phyloP scores from a whole-genome alignment of 2,329 filamentous ascomycete genomes.

The Chaetothyriales sp. region DNA sequence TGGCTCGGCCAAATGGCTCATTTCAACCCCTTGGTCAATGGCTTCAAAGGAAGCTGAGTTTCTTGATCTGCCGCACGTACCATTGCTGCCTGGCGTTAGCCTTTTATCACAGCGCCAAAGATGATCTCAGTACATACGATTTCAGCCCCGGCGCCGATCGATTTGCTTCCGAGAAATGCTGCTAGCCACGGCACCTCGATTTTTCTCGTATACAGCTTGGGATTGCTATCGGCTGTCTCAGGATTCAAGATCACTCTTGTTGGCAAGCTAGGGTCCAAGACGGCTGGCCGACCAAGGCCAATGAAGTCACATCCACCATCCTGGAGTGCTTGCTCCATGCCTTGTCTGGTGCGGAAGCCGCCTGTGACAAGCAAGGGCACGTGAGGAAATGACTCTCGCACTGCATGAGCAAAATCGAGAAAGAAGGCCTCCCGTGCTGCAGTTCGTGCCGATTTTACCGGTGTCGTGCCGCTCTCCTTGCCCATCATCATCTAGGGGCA shows the following conservation, averaged over 20 bases:
- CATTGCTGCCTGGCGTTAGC: not conserved
- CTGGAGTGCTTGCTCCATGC: conserved; percentile 37
- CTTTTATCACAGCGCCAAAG: not conserved
- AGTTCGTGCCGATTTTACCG: not conserved
- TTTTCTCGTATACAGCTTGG: not conserved
- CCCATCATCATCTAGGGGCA: not conserved
- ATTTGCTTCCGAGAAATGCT: not conserved
- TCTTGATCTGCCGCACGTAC: not conserved
- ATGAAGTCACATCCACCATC: conserved; percentile 37
- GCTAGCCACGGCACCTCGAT: not conserved
- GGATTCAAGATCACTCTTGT: conserved; percentile 9
- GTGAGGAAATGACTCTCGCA: not conserved
- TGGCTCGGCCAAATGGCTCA: not conserved
- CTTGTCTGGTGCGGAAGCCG: conserved; percentile 43
- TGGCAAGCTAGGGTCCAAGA: conserved; percentile 32
- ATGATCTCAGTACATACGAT: not conserved
- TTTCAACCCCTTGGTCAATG: not conserved
- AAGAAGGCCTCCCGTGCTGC: not conserved
- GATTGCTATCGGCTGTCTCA: conserved; percentile 11
- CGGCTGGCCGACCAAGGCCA: conserved; percentile 35
- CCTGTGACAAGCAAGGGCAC: conserved; percentile 38
- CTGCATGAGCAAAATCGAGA: conserved; percentile 2
- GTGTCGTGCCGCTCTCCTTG: not conserved
- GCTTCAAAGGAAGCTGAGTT: not conserved
- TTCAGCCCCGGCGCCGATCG: not conserved